A percentile compares a stretch with the other conserved stretches of the same genome.
Conservation (phyloP, 805 yeast genomes). For the Myxozyma vanderwaltii region DNA sequence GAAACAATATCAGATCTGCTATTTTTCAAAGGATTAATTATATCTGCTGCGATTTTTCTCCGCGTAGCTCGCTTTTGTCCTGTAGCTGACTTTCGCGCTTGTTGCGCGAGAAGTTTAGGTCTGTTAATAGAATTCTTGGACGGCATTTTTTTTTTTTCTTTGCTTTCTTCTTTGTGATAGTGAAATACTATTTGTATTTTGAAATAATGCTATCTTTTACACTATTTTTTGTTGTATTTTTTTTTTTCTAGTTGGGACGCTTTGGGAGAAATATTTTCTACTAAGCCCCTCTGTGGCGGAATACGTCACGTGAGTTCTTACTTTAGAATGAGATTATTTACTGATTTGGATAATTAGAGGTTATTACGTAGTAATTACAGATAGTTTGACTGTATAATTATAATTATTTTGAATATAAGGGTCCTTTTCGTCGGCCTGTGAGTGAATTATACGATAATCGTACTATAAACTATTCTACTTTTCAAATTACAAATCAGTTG, state of each 20-base stretch:
- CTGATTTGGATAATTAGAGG: too few species aligned
- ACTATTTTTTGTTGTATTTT: too few species aligned
- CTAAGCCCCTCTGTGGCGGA: background rate
- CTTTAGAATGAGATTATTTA: too few species aligned
- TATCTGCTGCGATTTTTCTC: background rate
- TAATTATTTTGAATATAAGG: too few species aligned
- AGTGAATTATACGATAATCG: too few species aligned
- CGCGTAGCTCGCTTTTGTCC: slow-evolving; percentile 24
- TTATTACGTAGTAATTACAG: too few species aligned
- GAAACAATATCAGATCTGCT: slow-evolving; percentile 10
- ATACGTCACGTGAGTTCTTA: background rate
- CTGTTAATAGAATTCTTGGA: slow-evolving; percentile 79
- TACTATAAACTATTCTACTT: too few species aligned
- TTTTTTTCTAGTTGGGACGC: background rate
- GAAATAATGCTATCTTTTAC: too few species aligned
- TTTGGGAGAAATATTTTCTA: slow-evolving; percentile 1
- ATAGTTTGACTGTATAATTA: too few species aligned
- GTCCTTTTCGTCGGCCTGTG: too few species aligned
- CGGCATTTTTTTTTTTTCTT: slow-evolving; percentile 59
- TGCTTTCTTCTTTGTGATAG: background rate
- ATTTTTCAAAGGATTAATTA: background rate
- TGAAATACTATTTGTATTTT: too few species aligned
- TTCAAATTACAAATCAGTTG: too few species aligned
- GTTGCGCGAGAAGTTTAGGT: slow-evolving; percentile 61
- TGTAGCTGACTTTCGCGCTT: slow-evolving; percentile 47